Evolutionary conservation across 208 protist species (phyloP), one percentile per base, ranked within the genome.

Genomic region (Phytomonas sp.): DNA sequence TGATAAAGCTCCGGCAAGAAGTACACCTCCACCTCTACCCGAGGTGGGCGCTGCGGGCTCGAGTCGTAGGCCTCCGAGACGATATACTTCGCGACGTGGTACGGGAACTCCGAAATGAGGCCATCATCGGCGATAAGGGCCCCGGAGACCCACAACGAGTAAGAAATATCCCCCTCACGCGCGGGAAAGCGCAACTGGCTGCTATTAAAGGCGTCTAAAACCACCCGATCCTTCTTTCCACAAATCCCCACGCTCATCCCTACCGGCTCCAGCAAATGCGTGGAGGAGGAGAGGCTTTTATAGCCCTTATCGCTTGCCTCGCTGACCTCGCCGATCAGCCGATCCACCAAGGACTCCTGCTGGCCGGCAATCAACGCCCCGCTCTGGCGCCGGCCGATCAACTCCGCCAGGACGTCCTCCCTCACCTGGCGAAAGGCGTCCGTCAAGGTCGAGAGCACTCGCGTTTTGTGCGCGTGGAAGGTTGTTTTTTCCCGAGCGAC

Each of bases 1-100:
- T 89, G 75, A 67, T 89, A 93, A 26, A 95, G 71, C 49, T 95
- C 87, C 0, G 87, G 70, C 1, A 87, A 95, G 63, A 95, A 95
- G 74, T 95, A 95, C 31, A 95, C 79, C 67, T 95, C 83, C 26
- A 95, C 79, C 29, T 78, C 75, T 3, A 82, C 84, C n/a, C 69
- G 74, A 4, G 89, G 89, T 60, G 89, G 45, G 4, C 79, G 72
- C 67, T 74, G 73, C 0, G 70, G 29, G 42, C 52, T n/a, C 34
- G 36, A 26, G 56, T 37, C 34, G 34, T 37, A 37, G 34, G 34
- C 8, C 34, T 37, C 34, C 34, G 34, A 37, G 8, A 37, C 34
- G 4, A 84, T 75, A 72, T 90, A 92, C 70, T 81, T 82, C 37
- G 86, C 90, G 40, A 95, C 72, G 67, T 95, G 86, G 70, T 87